Base-by-base conservation (phyloP, 2,329 filamentous ascomycete genomes). In the Trichoderma sp. region DNA sequence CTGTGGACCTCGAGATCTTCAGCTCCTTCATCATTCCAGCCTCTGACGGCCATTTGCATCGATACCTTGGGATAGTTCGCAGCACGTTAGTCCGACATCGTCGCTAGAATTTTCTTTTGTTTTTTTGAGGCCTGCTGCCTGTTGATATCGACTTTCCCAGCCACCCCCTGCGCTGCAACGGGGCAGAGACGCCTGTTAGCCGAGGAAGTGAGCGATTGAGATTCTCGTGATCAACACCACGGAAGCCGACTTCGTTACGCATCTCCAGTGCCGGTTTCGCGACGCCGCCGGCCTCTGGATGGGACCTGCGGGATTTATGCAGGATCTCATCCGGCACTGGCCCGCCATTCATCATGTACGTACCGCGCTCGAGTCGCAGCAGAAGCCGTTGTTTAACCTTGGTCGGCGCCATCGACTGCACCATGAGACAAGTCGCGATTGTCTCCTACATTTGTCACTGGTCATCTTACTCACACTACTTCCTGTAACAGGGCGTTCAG, bases 401-500 rank as follows among this genome's bases (percentile, higher is more conserved):
- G 6, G n/a, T 9, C 36, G 24, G 60, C 26, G 67, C 6, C 36
- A 11, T 61, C 57, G 26, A 34, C 57, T 15, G 24, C 57, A 28
- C 21, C 14, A 21, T 53, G n/a, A 28, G 3, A 62, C n/a, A 6
- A 36, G 39, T 39, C 28, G 30, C 15, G 67, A 62, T 36, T 47
- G 58, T 39, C 28, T 43, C 67, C 61, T 74, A 51, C 73, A 66
- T 30, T 21, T 14, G 43, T 57, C 30, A n/a, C 43, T 5, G 24
- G 58, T 5, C 26, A 62, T 34, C 32, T 75, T 56, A 75, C 73
- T 47, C 47, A 71, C 56, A 18, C 18, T 56, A 14, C 24, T 18
- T 21, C 32, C n/a, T 28, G n/a, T 28, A 26, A 21, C 76, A 87
- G 86, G 87, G 80, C 82, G 76, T 86, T 83, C 74, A 85, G 87